Percentiles rank a stretch among this genome's conserved stretches.
Evolutionary conservation across 306 rosid species (phyloP).

Genomic region (Trifolium repens): DNA sequence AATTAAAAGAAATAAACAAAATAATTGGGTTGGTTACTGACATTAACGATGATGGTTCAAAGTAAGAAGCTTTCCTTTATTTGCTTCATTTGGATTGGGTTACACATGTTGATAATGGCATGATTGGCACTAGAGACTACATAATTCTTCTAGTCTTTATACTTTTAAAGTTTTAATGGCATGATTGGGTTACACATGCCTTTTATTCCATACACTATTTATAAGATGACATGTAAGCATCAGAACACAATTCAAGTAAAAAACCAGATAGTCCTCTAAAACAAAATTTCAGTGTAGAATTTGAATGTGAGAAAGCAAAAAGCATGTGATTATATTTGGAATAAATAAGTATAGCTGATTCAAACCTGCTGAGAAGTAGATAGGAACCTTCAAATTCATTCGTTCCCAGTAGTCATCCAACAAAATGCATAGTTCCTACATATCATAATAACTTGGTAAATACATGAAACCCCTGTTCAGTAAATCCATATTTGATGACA

Average conservation of each 20-base stretch:
- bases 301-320: constrained; percentile 15
- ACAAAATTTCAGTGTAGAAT: not conserved
- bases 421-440: constrained; percentile 89
- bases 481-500: no score
- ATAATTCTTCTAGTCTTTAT: no score
- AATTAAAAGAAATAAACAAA: no score
- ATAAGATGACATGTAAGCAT: not conserved
- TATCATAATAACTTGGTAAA: constrained; percentile 34
- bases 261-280: not conserved
- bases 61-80: no score
- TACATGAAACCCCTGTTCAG: not conserved
- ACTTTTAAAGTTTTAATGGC: no score
- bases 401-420: constrained; percentile 98
- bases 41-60: no score
- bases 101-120: not conserved
- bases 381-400: constrained; percentile 89
- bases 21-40: no score
- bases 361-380: constrained; percentile 90
- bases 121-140: not conserved
- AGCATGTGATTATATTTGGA: not conserved
- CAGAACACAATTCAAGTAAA: constrained; percentile 11
- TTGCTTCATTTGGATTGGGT: no score
- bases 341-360: not conserved
- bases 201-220: constrained; percentile 6
- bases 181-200: no score